Evolutionary conservation across 179 eudicot genomes (phyloP), one percentile per base, ranked within the genome.

Genomic region (Silene coronaria): DNA sequence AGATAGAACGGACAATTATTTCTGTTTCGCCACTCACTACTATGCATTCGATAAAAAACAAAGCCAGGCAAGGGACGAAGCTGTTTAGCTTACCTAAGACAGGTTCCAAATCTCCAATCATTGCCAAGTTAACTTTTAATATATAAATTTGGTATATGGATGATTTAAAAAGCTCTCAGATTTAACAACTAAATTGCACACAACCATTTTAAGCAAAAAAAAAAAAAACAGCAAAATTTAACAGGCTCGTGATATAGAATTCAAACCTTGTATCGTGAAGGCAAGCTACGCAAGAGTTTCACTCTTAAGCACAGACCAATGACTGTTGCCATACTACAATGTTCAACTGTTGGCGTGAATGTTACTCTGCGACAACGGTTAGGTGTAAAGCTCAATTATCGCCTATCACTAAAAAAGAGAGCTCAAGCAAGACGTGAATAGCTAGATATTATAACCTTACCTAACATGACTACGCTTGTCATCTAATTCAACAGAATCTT

Each of bases 251-350:
- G 21, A 32, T n/a, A 66, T 32, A 66, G 70, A 34, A 19, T n/a
- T 4, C 75, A 77, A 68, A 92, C 98, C 96, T 94, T 94, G 78
- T 84, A 94, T 73, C 87, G 89, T 19, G 95, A 84, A 79, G 96
- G 98, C 84, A 94, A 83, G 83, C 88, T 84, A 79, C 97, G 89
- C 86, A 92, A 81, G 73, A 92, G 84, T 78, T 92, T 92, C 82
- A 90, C 96, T 67, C 93, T 88, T 86, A 95, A 82, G 83, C 97
- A 94, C 58, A 95, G 88, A 70, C 97, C 99, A 79, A 94, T 95
- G 24, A 95, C 88, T n/a, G 95, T 88, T 26, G 97, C 99, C 97
- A 95, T 89, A 87, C 91, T 92, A 83, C 99, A 92, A 83, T 95
- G 99, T 75, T 92, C 97, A 76, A 95, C 96, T 32, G 99, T 95